These are phyloP conservation scores for Aspergillus diversus DNA, from an alignment of 495 filamentous ascomycete genomes.

Conservation along the genomic window DNA sequence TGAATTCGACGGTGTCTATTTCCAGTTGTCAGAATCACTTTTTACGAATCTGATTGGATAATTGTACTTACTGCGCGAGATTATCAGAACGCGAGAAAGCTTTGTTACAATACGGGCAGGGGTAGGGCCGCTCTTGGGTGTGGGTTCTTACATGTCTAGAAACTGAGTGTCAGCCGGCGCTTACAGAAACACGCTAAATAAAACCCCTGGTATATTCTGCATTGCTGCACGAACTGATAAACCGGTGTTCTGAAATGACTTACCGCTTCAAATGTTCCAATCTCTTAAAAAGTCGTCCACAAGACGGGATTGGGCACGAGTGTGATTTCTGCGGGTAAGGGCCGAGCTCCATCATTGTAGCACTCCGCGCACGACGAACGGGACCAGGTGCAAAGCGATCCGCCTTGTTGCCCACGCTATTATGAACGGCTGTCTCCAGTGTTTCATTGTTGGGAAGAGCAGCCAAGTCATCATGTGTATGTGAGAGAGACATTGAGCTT, in stretches of 20 bases:
- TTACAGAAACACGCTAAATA: conserved; percentile 52
- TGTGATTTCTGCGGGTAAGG: conserved; percentile 98
- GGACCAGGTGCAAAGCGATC: conserved; percentile 71
- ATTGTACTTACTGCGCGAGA: conserved; percentile 82
- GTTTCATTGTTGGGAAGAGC: conserved; percentile 67
- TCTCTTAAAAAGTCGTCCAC: conserved; percentile 96
- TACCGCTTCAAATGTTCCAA: conserved; percentile 99
- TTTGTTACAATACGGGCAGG: conserved; percentile 96
- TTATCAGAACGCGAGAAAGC: conserved; percentile 98
- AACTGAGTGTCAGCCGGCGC: conserved; percentile 59
- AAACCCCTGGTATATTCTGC: conserved; percentile 27
- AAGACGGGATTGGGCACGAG: conserved; percentile 98
- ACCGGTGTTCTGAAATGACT: conserved; percentile 41
- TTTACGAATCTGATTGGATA: conserved; percentile 10
- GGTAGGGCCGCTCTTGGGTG: conserved; percentile 98
- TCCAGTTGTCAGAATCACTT: conserved; percentile 6
- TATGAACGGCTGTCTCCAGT: conserved; percentile 58
- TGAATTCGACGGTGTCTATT: conserved; percentile 92
- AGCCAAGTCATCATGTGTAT: conserved; percentile 68
- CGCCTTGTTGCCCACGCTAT: conserved; percentile 60
- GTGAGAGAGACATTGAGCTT: conserved; percentile 62
- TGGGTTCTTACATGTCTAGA: conserved; percentile 96
- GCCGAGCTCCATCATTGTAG: conserved; percentile 93
- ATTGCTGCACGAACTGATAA: conserved; percentile 12
- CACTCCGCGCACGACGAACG: conserved; percentile 87